Base-by-base conservation (phyloP, 805 yeast genomes). In the Barnettozyma pratensis region DNA sequence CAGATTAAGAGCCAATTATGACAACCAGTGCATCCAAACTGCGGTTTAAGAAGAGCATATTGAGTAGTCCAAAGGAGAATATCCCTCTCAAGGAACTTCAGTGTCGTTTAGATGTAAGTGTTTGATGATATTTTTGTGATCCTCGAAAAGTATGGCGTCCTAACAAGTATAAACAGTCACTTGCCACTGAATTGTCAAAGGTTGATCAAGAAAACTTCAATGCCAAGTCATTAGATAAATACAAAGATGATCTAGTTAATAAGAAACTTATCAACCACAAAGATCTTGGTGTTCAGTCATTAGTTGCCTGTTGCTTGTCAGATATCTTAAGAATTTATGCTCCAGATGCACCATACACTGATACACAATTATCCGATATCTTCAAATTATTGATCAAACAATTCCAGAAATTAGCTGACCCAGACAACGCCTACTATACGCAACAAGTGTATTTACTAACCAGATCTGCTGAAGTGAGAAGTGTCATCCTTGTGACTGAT, bases 281-380 rank as follows among this genome's bases (percentile, higher is more conserved):
- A 43, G 88, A 87, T 59, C 50, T 62, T 4, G 94, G 92, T 5
- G 80, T 90, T 7, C 85, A 81, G 54, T 80, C 91, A 0, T 79
- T 72, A 49, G 76, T 76, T 1, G 81, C 94, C 7, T 84, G 95
- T 59, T 82, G 94, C 53, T 53, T 89, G 7, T 74, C 89, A 6
- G 96, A 90, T 61, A 71, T 91, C 8, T 65, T 90, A 39, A 72
- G 96, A 49, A 64, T 91, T 12, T 84, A 75, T 58, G 97, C 96
- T 0, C 97, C 97, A 0, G 87, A 90, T 61, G 96, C 96, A 6
- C 97, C 97, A 4, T 90, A 76, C 64, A 79, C 85, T 2, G 80
- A 81, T 27, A 53, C 69, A 2, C 83, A 85, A 54, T 70, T 90
- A 37, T 70, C 80, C 1, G 81, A 72, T 4, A 76, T 88, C 19